Percentiles rank a stretch among this genome's conserved stretches.
Conservation (phyloP, 148 eudicot genomes). For the Rhododendron mucronatum region DNA sequence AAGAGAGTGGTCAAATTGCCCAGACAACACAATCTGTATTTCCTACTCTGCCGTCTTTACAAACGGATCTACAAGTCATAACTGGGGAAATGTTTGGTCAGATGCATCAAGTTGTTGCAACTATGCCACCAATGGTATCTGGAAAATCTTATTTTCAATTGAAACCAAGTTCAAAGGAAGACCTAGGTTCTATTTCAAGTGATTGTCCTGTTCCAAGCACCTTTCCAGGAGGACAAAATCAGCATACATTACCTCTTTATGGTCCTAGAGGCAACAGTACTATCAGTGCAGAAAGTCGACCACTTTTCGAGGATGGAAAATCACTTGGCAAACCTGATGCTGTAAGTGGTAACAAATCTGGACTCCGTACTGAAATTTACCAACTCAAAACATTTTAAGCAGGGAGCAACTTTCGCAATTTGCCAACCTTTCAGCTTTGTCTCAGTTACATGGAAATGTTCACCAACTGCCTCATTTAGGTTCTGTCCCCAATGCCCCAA, state of each 20-base stretch:
- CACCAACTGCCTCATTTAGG: background rate
- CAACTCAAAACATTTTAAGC: slow-evolving; percentile 2
- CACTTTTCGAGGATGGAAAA: background rate
- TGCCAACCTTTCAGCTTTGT: slow-evolving; percentile 6
- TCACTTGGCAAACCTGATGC: slow-evolving; percentile 4
- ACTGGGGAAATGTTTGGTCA: background rate
- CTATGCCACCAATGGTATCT: background rate
- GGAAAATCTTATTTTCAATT: background rate
- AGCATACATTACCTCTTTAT: background rate
- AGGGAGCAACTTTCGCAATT: slow-evolving; percentile 7
- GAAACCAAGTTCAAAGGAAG: background rate
- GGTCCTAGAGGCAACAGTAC: background rate
- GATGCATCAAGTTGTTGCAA: background rate
- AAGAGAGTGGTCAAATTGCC: background rate
- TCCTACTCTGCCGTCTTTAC: background rate
- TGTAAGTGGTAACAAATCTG: background rate
- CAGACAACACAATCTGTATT: background rate
- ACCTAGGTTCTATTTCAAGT: background rate
- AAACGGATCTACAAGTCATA: background rate
- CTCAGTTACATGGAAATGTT: background rate
- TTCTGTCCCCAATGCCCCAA: slow-evolving; percentile 6
- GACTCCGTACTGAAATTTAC: background rate
- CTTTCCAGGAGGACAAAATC: slow-evolving; percentile 3
- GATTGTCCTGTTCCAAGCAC: background rate
- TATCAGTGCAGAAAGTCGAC: background rate